Conservation (phyloP, 163 green algal species). For the Chlorella variabilis region DNA sequence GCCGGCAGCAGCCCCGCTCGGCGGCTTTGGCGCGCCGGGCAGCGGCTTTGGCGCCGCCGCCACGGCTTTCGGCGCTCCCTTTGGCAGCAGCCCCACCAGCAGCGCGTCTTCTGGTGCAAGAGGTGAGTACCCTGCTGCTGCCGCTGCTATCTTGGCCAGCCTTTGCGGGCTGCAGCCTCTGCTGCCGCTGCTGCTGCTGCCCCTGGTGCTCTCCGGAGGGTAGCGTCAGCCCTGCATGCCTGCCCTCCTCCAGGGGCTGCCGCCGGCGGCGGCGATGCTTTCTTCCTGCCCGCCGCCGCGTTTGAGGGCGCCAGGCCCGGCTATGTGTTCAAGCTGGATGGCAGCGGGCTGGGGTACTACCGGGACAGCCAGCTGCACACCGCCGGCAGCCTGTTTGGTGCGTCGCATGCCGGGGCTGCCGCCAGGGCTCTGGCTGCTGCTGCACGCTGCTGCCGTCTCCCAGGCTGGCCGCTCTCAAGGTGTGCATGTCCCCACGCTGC, state of each 20-base stretch:
- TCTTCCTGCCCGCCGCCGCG: constrained; percentile 52
- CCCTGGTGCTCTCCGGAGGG: too few relatives aligned
- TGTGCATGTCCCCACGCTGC: background rate
- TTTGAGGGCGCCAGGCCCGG: constrained; percentile 73
- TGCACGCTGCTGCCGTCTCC: too few relatives aligned
- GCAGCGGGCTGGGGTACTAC: constrained; percentile 88
- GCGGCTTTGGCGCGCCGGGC: background rate
- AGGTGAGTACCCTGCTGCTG: background rate
- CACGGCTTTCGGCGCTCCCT: background rate
- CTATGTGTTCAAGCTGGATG: constrained; percentile 79
- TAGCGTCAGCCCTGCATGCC: background rate
- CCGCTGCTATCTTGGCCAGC: background rate
- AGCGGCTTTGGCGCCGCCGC: background rate
- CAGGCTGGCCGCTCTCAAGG: too few relatives aligned
- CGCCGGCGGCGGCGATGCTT: background rate
- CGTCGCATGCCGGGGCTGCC: too few relatives aligned
- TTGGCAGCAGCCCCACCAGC: background rate
- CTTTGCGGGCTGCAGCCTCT: background rate
- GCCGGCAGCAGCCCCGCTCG: background rate
- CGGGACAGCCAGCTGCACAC: constrained; percentile 52
- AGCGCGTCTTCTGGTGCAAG: background rate
- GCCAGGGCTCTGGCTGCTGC: too few relatives aligned
- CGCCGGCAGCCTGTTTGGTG: constrained; percentile 35
- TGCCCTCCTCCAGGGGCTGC: background rate
- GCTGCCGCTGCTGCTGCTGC: background rate